A percentile compares a stretch with the other conserved stretches of the same genome.
Conservation (phyloP, 208 protist genomes). For the Crithidia expoeki region DNA sequence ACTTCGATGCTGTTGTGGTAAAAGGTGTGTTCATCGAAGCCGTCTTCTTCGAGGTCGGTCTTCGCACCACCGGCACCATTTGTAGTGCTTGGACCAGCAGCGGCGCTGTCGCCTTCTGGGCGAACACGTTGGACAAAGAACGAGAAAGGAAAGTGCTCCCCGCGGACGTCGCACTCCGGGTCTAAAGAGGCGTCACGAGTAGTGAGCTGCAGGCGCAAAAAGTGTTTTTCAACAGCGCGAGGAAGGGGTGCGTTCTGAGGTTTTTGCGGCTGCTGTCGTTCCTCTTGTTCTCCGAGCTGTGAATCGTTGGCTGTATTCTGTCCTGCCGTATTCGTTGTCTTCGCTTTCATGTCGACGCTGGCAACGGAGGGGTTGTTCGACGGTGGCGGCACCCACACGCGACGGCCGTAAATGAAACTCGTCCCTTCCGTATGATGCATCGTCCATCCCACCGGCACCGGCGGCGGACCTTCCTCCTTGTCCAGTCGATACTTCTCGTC, state of each 20-base stretch:
- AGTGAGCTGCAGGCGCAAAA: conserved; percentile 77
- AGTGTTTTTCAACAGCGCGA: conserved; percentile 60
- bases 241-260: not conserved
- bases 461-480: conserved; percentile 74
- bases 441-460: conserved; percentile 68
- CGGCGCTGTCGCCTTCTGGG: not conserved
- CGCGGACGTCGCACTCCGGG: conserved; percentile 84
- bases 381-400: conserved; percentile 63
- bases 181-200: conserved; percentile 82
- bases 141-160: conserved; percentile 88
- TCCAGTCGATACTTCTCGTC: conserved; percentile 83
- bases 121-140: conserved; percentile 69
- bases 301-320: not conserved
- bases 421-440: conserved; percentile 75
- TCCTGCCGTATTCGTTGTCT: not conserved
- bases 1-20: conserved; percentile 79
- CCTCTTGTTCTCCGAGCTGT: not conserved
- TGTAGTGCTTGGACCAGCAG: not conserved
- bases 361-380: not conserved
- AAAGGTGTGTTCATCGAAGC: conserved; percentile 43
- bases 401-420: conserved; percentile 73
- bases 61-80: not conserved
- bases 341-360: not conserved
- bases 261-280: not conserved
- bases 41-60: conserved; percentile 12